A percentile compares a stretch with the other conserved stretches of the same genome.
Conservation (phyloP, 2,329 filamentous ascomycete species). For the Metarhizium brunneum region DNA sequence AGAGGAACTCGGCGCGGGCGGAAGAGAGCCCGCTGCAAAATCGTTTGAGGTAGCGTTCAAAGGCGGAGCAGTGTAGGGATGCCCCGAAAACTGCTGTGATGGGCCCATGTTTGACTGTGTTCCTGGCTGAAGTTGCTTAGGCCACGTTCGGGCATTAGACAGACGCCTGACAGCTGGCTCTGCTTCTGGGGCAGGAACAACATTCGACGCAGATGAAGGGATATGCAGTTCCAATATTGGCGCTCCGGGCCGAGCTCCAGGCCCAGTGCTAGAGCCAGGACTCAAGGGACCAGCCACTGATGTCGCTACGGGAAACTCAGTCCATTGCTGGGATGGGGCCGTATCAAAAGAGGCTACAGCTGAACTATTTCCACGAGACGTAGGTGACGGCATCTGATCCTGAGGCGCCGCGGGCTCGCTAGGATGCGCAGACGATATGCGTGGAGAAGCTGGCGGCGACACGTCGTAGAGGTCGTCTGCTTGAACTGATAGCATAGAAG, state of each 20-base stretch:
- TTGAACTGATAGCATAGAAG: slow-evolving; percentile 12
- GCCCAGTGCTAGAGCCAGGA: not conserved
- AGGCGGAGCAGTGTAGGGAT: slow-evolving; percentile 33
- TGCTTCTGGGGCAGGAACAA: slow-evolving; percentile 4
- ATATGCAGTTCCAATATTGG: slow-evolving; percentile 20
- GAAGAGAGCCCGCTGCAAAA: slow-evolving; percentile 22
- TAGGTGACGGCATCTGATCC: slow-evolving; percentile 7
- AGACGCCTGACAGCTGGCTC: slow-evolving; percentile 17
- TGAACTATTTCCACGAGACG: slow-evolving; percentile 7
- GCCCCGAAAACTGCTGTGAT: slow-evolving; percentile 17
- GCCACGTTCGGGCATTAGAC: slow-evolving; percentile 37
- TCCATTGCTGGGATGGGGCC: not conserved
- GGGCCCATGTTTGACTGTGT: slow-evolving; percentile 6
- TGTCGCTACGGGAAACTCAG: not conserved
- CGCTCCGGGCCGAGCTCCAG: slow-evolving; percentile 1
- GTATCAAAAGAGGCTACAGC: not conserved
- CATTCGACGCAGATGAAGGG: slow-evolving; percentile 10
- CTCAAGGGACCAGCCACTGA: not conserved
- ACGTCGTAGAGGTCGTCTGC: slow-evolving; percentile 35
- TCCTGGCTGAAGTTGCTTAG: slow-evolving; percentile 22
- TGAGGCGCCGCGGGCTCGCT: slow-evolving; percentile 1
- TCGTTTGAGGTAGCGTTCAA: slow-evolving; percentile 21
- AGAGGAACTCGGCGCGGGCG: slow-evolving; percentile 28
- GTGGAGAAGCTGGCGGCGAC: slow-evolving; percentile 35
- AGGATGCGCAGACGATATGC: slow-evolving; percentile 4